Percentiles rank a stretch among this genome's conserved stretches.
These are phyloP conservation scores for Aspergillus incahuasiensis DNA, from an alignment of 495 filamentous ascomycete species.

Conservation along the genomic window DNA sequence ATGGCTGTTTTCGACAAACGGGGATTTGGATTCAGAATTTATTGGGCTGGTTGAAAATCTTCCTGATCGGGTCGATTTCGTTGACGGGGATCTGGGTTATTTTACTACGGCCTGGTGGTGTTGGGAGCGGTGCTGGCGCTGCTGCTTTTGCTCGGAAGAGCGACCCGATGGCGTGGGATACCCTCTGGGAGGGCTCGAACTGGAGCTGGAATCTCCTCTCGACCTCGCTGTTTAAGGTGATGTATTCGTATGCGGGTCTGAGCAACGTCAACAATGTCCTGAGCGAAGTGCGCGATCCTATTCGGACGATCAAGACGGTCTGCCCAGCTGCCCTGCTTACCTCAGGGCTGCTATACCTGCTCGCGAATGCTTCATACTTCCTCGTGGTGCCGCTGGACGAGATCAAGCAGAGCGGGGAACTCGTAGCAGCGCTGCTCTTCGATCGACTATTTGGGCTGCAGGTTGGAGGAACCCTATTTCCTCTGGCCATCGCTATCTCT, in stretches of 20 bases:
- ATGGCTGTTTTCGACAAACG: slow-evolving; percentile 33
- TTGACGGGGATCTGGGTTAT: slow-evolving; percentile 43
- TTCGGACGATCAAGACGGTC: slow-evolving; percentile 62
- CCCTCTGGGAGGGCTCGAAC: slow-evolving; percentile 39
- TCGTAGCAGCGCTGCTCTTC: slow-evolving; percentile 67
- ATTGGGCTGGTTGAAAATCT: slow-evolving; percentile 45
- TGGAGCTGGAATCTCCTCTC: slow-evolving; percentile 50
- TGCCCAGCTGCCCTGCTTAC: slow-evolving; percentile 58
- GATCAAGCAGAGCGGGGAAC: slow-evolving; percentile 61
- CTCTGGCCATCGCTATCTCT: slow-evolving; percentile 61
- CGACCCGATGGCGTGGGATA: slow-evolving; percentile 27
- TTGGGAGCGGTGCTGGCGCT: slow-evolving; percentile 7
- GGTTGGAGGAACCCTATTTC: slow-evolving; percentile 53
- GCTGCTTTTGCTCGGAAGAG: not conserved
- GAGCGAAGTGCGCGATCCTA: slow-evolving; percentile 67
- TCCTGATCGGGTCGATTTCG: slow-evolving; percentile 40
- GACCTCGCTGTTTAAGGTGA: slow-evolving; percentile 67
- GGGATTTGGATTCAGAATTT: slow-evolving; percentile 45
- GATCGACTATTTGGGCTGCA: slow-evolving; percentile 57
- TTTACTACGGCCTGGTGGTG: slow-evolving; percentile 20
- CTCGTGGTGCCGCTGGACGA: slow-evolving; percentile 63
- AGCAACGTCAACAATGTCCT: slow-evolving; percentile 72
- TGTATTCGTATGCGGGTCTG: slow-evolving; percentile 66
- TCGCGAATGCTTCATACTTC: slow-evolving; percentile 70
- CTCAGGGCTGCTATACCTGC: slow-evolving; percentile 56